Evolutionary conservation across 2,329 filamentous ascomycete species (phyloP).

Genomic region (Fusarium keratoplasticum): DNA sequence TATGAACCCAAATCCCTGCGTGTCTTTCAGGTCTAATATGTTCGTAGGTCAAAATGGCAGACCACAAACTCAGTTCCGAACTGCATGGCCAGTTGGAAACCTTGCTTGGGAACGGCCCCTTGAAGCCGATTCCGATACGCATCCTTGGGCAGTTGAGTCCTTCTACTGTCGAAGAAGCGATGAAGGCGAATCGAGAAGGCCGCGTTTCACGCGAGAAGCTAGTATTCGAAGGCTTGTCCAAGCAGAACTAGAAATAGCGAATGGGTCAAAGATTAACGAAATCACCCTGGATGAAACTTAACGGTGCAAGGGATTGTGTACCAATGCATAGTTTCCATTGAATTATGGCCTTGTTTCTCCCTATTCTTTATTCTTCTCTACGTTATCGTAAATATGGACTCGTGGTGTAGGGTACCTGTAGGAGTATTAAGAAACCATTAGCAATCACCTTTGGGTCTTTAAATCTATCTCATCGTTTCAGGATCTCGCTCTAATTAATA

Average conservation of each 20-base stretch:
- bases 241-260: not conserved
- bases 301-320: not conserved
- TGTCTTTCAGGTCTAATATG: not conserved
- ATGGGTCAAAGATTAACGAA: not conserved
- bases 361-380: not conserved
- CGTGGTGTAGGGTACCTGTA: not conserved
- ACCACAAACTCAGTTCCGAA: constrained; percentile 19
- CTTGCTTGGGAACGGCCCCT: not conserved
- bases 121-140: not conserved
- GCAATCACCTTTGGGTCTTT: not conserved
- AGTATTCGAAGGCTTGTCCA: constrained; percentile 4
- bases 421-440: not conserved
- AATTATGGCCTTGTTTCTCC: no score
- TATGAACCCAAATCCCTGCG: constrained; percentile 34
- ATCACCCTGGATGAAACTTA: not conserved
- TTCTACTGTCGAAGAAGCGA: not conserved
- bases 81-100: not conserved
- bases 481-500: no score
- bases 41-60: constrained; percentile 19
- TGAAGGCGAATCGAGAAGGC: constrained; percentile 25
- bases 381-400: not conserved
- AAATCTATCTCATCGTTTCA: not conserved
- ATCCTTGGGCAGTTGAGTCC: constrained; percentile 12
- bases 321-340: not conserved
- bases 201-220: constrained; percentile 29